phyloP scores from a whole-genome alignment of 2,329 filamentous ascomycete genomes.

The Arthrobotrys sinensis region DNA sequence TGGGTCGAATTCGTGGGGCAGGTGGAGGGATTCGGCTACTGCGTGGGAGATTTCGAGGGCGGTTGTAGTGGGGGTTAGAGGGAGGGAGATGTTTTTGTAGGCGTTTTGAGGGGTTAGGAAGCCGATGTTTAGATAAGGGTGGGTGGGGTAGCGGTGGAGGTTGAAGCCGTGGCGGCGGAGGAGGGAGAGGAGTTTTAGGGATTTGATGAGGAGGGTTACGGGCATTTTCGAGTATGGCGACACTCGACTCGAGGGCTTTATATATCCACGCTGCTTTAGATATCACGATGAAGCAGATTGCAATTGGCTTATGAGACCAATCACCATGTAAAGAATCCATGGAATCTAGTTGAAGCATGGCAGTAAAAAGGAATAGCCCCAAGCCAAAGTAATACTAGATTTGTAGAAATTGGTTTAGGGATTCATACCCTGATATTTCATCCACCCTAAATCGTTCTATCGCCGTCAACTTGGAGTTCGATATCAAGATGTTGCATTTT shows the following conservation, averaged over 20 bases:
- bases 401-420: no score
- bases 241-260: no score
- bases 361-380: no score
- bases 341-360: no score
- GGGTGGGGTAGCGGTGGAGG: neutral
- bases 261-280: no score
- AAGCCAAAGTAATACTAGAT: no score
- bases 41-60: conserved; percentile 2
- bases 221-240: no score
- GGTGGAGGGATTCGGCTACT: conserved; percentile 20
- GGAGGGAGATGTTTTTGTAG: conserved; percentile 20
- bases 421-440: no score
- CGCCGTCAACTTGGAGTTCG: neutral
- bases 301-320: no score
- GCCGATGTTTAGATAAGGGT: conserved; percentile 36
- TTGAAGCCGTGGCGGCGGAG: neutral
- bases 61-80: conserved; percentile 21
- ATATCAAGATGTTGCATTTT: conserved; percentile 21
- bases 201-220: conserved; percentile 15
- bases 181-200: conserved; percentile 30
- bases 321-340: no score
- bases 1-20: conserved; percentile 1
- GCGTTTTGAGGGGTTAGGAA: conserved; percentile 9
- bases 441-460: neutral
- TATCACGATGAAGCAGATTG: no score